A percentile compares a stretch with the other conserved stretches of the same genome.
phyloP scores from a whole-genome alignment of 169 alveolate species.

The Cryptosporidium baileyi region DNA sequence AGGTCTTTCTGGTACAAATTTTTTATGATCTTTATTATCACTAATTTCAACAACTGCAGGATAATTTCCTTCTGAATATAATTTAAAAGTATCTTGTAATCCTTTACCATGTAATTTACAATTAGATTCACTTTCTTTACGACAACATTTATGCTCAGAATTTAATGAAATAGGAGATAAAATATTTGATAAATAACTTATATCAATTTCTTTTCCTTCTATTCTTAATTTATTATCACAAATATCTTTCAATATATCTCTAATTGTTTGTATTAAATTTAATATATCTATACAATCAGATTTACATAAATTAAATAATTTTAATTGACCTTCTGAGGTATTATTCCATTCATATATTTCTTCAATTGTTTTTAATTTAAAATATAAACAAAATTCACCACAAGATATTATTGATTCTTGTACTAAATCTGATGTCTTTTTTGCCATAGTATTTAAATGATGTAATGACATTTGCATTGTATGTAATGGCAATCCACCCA shows the following conservation, averaged over 20 bases:
- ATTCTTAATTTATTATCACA: conserved; percentile 61
- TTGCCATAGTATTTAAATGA: conserved; percentile 36
- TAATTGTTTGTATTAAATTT: conserved; percentile 25
- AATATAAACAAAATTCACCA: conserved; percentile 48
- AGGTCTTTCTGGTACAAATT: conserved; percentile 57
- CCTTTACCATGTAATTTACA: conserved; percentile 68
- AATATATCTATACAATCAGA: conserved; percentile 38
- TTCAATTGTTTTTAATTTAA: conserved; percentile 16
- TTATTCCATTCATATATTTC: conserved; percentile 21
- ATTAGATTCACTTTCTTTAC: conserved; percentile 4
- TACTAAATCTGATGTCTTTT: conserved; percentile 32
- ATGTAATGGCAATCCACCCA: conserved; percentile 64
- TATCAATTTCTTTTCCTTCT: conserved; percentile 51
- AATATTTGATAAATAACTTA: conserved; percentile 13
- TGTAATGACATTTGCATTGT: conserved; percentile 54
- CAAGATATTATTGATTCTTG: conserved; percentile 53
- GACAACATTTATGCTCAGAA: conserved; percentile 35
- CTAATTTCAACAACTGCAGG: background rate
- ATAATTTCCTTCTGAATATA: conserved; percentile 52
- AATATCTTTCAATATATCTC: background rate
- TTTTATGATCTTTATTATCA: background rate
- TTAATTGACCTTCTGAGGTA: conserved; percentile 36
- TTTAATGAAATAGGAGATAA: background rate
- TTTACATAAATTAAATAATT: conserved; percentile 19
- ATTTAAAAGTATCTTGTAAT: conserved; percentile 27